Conservation (phyloP, 23 red algal genomes). For the Gracilaria gracilis region DNA sequence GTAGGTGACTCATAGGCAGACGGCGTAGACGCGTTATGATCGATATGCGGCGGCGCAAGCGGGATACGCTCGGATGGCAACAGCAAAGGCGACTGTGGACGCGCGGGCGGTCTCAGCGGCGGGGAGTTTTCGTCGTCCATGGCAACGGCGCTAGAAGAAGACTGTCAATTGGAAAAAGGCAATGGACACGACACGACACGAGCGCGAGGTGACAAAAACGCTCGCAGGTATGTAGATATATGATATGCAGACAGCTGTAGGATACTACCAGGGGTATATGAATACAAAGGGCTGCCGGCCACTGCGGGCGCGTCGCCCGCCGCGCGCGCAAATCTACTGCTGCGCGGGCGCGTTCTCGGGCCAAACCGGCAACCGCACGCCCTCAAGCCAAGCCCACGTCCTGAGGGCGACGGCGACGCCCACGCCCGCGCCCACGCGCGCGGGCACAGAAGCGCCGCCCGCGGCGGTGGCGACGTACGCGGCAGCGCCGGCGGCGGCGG, state of each 20-base stretch:
- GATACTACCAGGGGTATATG: too few relatives aligned
- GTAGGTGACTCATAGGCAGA: constrained; percentile 52
- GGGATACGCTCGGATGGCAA: constrained; percentile 27
- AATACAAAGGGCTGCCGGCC: too few relatives aligned
- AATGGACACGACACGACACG: neutral
- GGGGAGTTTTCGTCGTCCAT: neutral
- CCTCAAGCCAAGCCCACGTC: constrained; percentile 39
- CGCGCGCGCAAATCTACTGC: neutral
- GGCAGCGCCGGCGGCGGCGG: constrained; percentile 39
- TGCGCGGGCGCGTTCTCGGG: neutral
- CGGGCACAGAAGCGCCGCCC: constrained; percentile 3
- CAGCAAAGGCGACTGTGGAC: constrained; percentile 25
- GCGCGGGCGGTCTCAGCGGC: neutral
- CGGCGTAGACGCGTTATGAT: constrained; percentile 21
- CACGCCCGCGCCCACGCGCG: constrained; percentile 30
- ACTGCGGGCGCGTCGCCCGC: too few relatives aligned
- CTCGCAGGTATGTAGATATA: too few relatives aligned
- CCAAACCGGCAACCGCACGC: constrained; percentile 67
- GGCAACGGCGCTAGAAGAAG: neutral
- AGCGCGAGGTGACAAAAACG: neutral
- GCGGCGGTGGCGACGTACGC: constrained; percentile 37
- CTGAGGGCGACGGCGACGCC: constrained; percentile 26
- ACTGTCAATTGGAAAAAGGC: neutral
- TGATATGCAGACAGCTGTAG: too few relatives aligned
- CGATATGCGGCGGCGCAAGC: constrained; percentile 7